Evolutionary conservation across 1,284 basidiomycete genomes (phyloP).

Genomic region (Tylopilus sp.): DNA sequence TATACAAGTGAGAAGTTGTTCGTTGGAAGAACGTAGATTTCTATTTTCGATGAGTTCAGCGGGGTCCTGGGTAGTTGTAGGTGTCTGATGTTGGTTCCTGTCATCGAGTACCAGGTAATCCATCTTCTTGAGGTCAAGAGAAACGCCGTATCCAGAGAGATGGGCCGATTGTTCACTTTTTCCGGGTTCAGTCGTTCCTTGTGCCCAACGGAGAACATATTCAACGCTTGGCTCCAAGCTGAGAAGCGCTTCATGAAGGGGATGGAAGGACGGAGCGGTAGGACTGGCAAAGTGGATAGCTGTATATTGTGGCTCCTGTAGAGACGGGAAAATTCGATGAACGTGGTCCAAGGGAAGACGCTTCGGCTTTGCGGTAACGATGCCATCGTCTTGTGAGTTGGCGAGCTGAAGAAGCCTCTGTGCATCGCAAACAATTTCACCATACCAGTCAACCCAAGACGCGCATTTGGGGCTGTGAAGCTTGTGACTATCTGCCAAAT

Average conservation of each 20-base stretch:
- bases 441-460: slow-evolving; percentile 89
- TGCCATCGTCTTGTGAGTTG: slow-evolving; percentile 13
- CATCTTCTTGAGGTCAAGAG: slow-evolving; percentile 93
- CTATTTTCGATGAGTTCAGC: slow-evolving; percentile 4
- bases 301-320: slow-evolving; percentile 46
- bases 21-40: slow-evolving; percentile 24
- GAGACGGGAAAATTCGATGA: slow-evolving; percentile 43
- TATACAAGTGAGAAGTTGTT: slow-evolving; percentile 34
- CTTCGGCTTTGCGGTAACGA: slow-evolving; percentile 37
- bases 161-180: slow-evolving; percentile 37
- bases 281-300: slow-evolving; percentile 75
- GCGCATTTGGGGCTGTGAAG: slow-evolving; percentile 45
- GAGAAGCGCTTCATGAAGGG: slow-evolving; percentile 65
- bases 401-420: slow-evolving; percentile 58
- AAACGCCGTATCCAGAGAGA: slow-evolving; percentile 87
- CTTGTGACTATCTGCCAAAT: slow-evolving; percentile 30
- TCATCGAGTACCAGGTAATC: slow-evolving; percentile 96
- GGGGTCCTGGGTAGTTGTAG: slow-evolving; percentile 1
- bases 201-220: slow-evolving; percentile 63
- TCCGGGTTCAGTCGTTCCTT: slow-evolving; percentile 34
- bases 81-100: slow-evolving; percentile 37
- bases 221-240: slow-evolving; percentile 49
- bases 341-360: slow-evolving; percentile 72
- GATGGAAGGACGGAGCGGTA: slow-evolving; percentile 56
- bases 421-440: slow-evolving; percentile 68